Evolutionary conservation across 805 yeast genomes (phyloP).

Genomic region (Teunomyces pallodes): DNA sequence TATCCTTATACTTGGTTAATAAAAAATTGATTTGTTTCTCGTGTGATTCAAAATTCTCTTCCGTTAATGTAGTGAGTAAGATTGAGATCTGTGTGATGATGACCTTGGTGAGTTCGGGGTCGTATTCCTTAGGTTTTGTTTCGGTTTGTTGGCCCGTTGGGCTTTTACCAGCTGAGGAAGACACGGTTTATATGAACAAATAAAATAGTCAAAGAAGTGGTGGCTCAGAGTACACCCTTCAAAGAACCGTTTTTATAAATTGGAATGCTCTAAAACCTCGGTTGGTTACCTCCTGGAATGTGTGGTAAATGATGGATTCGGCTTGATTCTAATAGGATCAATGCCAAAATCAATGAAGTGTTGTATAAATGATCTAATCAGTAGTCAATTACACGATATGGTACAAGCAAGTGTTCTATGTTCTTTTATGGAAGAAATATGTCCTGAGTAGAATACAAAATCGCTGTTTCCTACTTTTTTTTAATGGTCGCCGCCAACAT

Average conservation of each 20-base stretch:
- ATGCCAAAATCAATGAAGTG: neutral
- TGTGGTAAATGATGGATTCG: neutral
- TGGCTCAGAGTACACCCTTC: slow-evolving; percentile 2
- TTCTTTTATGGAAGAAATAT: neutral
- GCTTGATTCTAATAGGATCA: neutral
- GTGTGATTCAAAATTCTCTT: slow-evolving; percentile 38
- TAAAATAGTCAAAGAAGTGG: slow-evolving; percentile 3
- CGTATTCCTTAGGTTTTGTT: slow-evolving; percentile 7
- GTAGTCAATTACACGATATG: slow-evolving; percentile 29
- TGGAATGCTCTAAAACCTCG: neutral
- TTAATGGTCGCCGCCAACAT: slow-evolving; percentile 10
- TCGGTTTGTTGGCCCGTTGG: slow-evolving; percentile 4
- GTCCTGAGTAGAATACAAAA: neutral
- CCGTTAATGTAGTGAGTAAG: slow-evolving; percentile 43
- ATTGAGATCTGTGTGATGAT: slow-evolving; percentile 54
- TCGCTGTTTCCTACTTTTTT: neutral
- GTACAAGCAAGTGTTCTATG: neutral
- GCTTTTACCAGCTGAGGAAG: slow-evolving; percentile 19
- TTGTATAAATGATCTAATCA: slow-evolving; percentile 36
- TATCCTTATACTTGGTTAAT: slow-evolving; percentile 24
- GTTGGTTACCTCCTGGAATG: neutral
- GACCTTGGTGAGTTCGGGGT: slow-evolving; percentile 35
- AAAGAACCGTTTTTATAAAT: neutral
- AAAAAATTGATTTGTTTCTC: slow-evolving; percentile 48
- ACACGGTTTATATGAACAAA: slow-evolving; percentile 26